Conservation (phyloP, 306 rosid genomes). For the Abrus pulchellus region DNA sequence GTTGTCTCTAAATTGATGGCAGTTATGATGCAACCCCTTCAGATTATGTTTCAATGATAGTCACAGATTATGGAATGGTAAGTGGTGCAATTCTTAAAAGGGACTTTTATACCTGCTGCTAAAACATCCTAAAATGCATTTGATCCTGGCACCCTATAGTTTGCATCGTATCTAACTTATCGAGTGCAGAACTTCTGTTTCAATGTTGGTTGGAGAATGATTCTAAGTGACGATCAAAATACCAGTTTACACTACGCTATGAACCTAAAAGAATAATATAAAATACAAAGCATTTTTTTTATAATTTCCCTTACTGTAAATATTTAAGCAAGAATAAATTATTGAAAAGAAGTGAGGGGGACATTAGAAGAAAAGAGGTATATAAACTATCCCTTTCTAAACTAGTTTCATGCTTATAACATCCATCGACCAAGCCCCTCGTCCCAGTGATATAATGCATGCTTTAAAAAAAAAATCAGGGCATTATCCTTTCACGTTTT, state of each 20-base stretch:
- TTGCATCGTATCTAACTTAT: slow-evolving; percentile 8
- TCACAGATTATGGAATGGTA: slow-evolving; percentile 68
- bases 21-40: slow-evolving; percentile 75
- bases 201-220: not conserved
- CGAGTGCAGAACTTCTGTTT: not conserved
- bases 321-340: not conserved
- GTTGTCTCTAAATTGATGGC: slow-evolving; percentile 52
- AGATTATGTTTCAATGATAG: slow-evolving; percentile 64
- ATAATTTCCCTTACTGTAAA: not conserved
- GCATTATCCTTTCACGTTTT: not conserved
- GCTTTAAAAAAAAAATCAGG: not conserved
- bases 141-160: not conserved
- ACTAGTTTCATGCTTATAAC: not conserved
- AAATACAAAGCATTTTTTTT: not conserved
- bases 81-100: slow-evolving; percentile 33
- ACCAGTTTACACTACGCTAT: not conserved
- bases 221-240: slow-evolving; percentile 15
- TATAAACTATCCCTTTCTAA: slow-evolving; percentile 3
- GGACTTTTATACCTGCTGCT: slow-evolving; percentile 9
- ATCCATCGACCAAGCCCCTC: not conserved
- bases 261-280: not conserved
- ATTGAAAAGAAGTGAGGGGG: not conserved
- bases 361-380: slow-evolving; percentile 11
- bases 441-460: not conserved
- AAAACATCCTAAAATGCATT: slow-evolving; percentile 9